A percentile compares a stretch with the other conserved stretches of the same genome.
Conservation (phyloP, 1,284 basidiomycete genomes). For the Vanrija sp. region DNA sequence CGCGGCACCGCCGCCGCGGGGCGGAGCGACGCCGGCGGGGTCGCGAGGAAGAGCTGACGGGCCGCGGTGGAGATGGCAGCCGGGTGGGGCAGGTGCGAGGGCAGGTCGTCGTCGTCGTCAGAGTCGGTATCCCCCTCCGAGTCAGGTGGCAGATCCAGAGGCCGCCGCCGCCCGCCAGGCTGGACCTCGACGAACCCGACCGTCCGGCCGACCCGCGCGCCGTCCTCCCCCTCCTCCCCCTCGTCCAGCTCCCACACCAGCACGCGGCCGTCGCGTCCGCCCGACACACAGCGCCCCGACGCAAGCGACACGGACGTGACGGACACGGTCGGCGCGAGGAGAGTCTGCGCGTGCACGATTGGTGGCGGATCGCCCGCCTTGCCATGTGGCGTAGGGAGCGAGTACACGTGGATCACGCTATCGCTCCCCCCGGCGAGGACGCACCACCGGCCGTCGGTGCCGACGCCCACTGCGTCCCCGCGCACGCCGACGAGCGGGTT, state of each 20-base stretch:
- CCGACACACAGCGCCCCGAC: slow-evolving; percentile 39
- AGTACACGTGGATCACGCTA: slow-evolving; percentile 46
- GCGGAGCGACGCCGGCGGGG: slow-evolving; percentile 20
- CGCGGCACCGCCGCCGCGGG: background rate
- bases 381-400: slow-evolving; percentile 24
- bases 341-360: slow-evolving; percentile 40
- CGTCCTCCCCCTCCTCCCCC: slow-evolving; percentile 3
- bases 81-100: slow-evolving; percentile 30
- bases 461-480: slow-evolving; percentile 37
- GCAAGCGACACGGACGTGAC: slow-evolving; percentile 39
- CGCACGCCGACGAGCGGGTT: slow-evolving; percentile 38
- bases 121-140: background rate
- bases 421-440: slow-evolving; percentile 43
- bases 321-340: slow-evolving; percentile 38
- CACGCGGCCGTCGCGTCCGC: slow-evolving; percentile 42
- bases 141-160: background rate
- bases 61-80: slow-evolving; percentile 41
- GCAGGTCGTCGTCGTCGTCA: background rate
- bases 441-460: slow-evolving; percentile 43
- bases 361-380: background rate
- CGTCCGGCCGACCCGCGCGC: slow-evolving; percentile 26
- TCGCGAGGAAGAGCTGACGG: slow-evolving; percentile 36
- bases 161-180: slow-evolving; percentile 19
- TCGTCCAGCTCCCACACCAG: slow-evolving; percentile 47
- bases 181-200: slow-evolving; percentile 41